Base-by-base conservation (phyloP, 176 grass and related monocot genomes). In the Poa annua region DNA sequence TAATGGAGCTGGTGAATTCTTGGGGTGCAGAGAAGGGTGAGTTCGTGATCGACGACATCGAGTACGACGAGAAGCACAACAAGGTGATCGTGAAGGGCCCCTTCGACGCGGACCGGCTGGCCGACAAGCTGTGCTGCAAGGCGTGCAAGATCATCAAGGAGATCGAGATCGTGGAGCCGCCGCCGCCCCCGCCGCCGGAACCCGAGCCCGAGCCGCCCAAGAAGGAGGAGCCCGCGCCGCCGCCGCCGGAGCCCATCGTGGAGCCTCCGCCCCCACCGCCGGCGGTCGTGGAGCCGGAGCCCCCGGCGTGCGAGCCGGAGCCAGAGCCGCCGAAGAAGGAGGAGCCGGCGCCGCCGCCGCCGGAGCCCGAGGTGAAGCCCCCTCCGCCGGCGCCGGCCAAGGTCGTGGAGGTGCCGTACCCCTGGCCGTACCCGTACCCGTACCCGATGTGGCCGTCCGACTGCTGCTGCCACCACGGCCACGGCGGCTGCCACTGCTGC, bases 71-170 rank as follows among this genome's bases (percentile, higher is more conserved):
- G 85, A 94, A 97, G 87, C 71, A 83, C 67, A 97, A 94, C 85
- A 57, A 25, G 65, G 94, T 97, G 85, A 86, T 88, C 66, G 76
- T 97, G 3, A 77, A 52, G 48, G 94, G 94, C 0, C 89, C 94
- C 17, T 94, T 97, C 85, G 82, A 97, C 86, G 51, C 92, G 0
- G 89, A 94, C 4, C 84, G 75, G 61, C 87, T 97, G 20, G 56
- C 87, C 32, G 88, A 94, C 26, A 97, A 94, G 91, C 89, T 97
- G 11, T 86, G 94, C 75, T 92, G 91, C 80, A 97, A 94, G 73
- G 91, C 91, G 11, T 94, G 94, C 85, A 97, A 94, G 87, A 87
- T 97, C 80, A 97, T 97, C 85, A 94, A 94, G 79, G 84, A 97
- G 51, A 94, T 94, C 80, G 88, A 97, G 78, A 90, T 97, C 86